A percentile compares a stretch with the other conserved stretches of the same genome.
Conservation (phyloP, 768 basidiomycete genomes). For the Mycena galericulata region DNA sequence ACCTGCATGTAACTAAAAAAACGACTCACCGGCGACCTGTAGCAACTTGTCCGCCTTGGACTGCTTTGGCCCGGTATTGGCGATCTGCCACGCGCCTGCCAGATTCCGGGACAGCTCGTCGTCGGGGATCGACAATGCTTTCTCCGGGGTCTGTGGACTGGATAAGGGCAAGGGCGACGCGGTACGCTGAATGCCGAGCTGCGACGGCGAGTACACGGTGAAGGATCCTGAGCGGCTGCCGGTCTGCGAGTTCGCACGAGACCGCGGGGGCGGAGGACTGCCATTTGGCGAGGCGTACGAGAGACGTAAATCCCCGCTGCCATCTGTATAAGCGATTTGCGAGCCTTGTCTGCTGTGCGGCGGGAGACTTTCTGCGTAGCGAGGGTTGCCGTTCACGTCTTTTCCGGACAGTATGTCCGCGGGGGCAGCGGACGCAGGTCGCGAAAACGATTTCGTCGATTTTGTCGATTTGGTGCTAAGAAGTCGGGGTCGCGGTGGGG, state of each 20-base stretch:
- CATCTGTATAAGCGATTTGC: not conserved
- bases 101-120: conserved; percentile 30
- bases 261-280: conserved; percentile 21
- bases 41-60: conserved; percentile 29
- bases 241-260: conserved; percentile 19
- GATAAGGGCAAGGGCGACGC: conserved; percentile 12
- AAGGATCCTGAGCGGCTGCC: conserved; percentile 5
- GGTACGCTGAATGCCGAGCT: conserved; percentile 12
- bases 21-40: conserved; percentile 26
- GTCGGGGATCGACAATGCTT: conserved; percentile 17
- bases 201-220: conserved; percentile 23
- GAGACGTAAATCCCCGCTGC: not conserved
- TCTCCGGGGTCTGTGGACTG: not conserved
- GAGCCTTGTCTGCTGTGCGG: conserved; percentile 20
- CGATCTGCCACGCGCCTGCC: conserved; percentile 30
- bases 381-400: not conserved
- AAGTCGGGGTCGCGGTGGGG: not conserved
- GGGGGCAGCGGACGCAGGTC: not conserved
- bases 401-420: not conserved
- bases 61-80: conserved; percentile 30
- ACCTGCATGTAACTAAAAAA: not conserved
- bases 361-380: not conserved
- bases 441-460: too few species aligned
- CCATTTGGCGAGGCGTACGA: conserved; percentile 15
- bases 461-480: too few species aligned